A percentile compares a stretch with the other conserved stretches of the same genome.
These are phyloP conservation scores for Urtica urens DNA, from an alignment of 306 rosid species.

Conservation along the genomic window DNA sequence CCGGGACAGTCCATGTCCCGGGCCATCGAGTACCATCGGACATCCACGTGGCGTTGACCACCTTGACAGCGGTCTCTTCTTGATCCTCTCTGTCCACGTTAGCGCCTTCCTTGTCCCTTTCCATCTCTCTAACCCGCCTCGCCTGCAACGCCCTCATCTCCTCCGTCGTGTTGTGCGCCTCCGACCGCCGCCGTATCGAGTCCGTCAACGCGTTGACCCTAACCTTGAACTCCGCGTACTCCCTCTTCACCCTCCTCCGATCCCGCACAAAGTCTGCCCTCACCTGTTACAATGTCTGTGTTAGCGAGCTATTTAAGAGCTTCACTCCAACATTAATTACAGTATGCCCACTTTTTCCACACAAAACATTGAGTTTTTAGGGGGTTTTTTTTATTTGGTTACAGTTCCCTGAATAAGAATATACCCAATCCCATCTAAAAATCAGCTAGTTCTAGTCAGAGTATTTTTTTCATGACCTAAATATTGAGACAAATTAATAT, in stretches of 20 bases:
- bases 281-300: no score
- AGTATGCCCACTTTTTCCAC: no score
- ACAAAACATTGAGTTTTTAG: no score
- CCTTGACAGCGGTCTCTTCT: slow-evolving; percentile 27
- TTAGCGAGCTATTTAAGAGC: no score
- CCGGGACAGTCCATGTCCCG: slow-evolving; percentile 53
- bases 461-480: no score
- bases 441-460: no score
- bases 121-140: slow-evolving; percentile 41
- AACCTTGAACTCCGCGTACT: slow-evolving; percentile 77
- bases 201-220: slow-evolving; percentile 65
- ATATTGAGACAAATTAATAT: no score
- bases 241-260: slow-evolving; percentile 62
- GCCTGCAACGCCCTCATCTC: slow-evolving; percentile 51
- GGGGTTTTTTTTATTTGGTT: no score
- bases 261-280: slow-evolving; percentile 79
- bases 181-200: slow-evolving; percentile 62
- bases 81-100: slow-evolving; percentile 50
- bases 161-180: slow-evolving; percentile 55
- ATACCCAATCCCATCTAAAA: no score
- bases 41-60: slow-evolving; percentile 74
- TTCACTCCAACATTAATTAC: no score
- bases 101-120: slow-evolving; percentile 33
- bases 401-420: no score
- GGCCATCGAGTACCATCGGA: slow-evolving; percentile 70